Evolutionary conservation across 2,329 filamentous ascomycete genomes (phyloP).

Genomic region (Cadophora gregata): DNA sequence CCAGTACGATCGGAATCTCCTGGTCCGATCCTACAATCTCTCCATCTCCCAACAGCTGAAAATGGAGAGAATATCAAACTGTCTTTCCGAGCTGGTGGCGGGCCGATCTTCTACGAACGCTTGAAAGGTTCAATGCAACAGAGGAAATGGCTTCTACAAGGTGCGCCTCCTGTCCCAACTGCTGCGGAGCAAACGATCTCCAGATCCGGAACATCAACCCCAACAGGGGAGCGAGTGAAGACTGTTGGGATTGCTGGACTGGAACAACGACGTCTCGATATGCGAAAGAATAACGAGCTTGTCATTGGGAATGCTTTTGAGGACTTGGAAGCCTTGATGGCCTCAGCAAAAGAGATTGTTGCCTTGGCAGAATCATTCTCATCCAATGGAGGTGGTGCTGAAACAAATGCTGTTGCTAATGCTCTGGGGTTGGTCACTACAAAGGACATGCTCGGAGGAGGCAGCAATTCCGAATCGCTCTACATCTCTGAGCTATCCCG

Average conservation of each 20-base stretch:
- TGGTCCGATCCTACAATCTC: conserved; percentile 64
- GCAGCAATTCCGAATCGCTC: conserved; percentile 75
- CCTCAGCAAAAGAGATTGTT: conserved; percentile 94
- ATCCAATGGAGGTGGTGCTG: conserved; percentile 61
- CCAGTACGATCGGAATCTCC: conserved; percentile 73
- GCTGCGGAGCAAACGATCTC: conserved; percentile 47
- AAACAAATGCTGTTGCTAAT: conserved; percentile 76
- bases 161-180: conserved; percentile 85
- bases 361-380: conserved; percentile 88
- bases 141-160: conserved; percentile 92
- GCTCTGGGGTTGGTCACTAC: conserved; percentile 91
- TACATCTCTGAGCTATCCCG: conserved; percentile 88
- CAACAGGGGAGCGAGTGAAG: conserved; percentile 53
- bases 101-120: conserved; percentile 87
- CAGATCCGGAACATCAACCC: conserved; percentile 41
- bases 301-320: conserved; percentile 95
- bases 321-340: conserved; percentile 95
- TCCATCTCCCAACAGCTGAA: conserved; percentile 53
- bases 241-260: conserved; percentile 90
- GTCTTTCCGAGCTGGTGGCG: conserved; percentile 88
- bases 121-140: conserved; percentile 88
- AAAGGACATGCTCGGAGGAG: conserved; percentile 88
- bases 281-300: conserved; percentile 89
- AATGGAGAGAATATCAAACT: conserved; percentile 82
- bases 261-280: conserved; percentile 82